phyloP scores from a whole-genome alignment of 108 stramenopile species.

The Skeletonema costatum region DNA sequence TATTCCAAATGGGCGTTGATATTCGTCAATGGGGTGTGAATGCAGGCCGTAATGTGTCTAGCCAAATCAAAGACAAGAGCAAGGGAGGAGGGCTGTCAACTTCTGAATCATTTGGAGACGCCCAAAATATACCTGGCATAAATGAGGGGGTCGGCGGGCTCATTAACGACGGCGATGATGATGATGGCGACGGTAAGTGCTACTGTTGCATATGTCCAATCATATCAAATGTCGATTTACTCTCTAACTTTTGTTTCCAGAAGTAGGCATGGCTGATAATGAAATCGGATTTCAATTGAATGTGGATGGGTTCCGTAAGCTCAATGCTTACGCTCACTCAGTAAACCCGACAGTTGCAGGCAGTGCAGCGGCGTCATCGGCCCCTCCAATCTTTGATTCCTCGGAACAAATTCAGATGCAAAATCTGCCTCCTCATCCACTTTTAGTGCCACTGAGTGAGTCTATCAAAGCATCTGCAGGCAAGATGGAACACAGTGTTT shows the following conservation, averaged over 20 bases:
- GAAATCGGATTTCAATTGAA: conserved; percentile 85
- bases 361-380: conserved; percentile 13
- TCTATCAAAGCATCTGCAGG: conserved; percentile 77
- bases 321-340: conserved; percentile 84
- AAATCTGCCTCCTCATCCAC: conserved; percentile 64
- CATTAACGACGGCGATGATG: conserved; percentile 58
- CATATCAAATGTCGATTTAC: no score
- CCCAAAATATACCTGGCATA: background rate
- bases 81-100: conserved; percentile 44
- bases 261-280: conserved; percentile 67
- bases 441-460: conserved; percentile 57
- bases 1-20: conserved; percentile 91
- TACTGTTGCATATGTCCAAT: no score
- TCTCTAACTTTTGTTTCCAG: no score
- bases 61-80: conserved; percentile 51
- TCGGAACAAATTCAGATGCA: conserved; percentile 34
- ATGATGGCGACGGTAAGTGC: conserved; percentile 63
- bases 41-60: conserved; percentile 60
- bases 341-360: conserved; percentile 48
- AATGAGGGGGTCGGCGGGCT: conserved; percentile 38
- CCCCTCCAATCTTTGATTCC: conserved; percentile 23
- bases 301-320: conserved; percentile 80
- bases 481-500: conserved; percentile 85
- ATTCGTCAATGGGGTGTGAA: conserved; percentile 89
- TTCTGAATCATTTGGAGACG: conserved; percentile 51